These are phyloP conservation scores for Aspergillus unguis DNA, from an alignment of 2,329 filamentous ascomycete species.

Conservation along the genomic window DNA sequence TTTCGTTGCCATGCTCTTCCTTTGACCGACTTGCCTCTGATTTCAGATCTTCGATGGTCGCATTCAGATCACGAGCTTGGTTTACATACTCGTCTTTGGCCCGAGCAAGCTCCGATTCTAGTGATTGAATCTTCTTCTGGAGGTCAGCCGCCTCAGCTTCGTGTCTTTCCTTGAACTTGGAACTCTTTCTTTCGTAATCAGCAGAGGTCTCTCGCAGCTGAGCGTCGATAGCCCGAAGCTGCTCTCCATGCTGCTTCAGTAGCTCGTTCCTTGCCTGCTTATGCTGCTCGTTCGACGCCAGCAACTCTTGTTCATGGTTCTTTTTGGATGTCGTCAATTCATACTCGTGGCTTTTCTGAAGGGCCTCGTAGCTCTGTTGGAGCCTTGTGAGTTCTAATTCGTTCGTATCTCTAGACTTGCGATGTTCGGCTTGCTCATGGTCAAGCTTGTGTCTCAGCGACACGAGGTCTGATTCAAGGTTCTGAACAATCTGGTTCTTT, in stretches of 20 bases:
- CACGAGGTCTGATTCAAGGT: slow-evolving; percentile 55
- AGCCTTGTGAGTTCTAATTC: slow-evolving; percentile 56
- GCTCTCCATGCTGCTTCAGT: slow-evolving; percentile 44
- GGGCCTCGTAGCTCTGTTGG: slow-evolving; percentile 65
- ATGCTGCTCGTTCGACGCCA: slow-evolving; percentile 51
- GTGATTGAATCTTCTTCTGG: slow-evolving; percentile 56
- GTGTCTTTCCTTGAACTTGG: slow-evolving; percentile 39
- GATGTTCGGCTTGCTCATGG: slow-evolving; percentile 71
- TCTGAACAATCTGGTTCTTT: slow-evolving; percentile 60
- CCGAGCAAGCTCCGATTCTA: slow-evolving; percentile 53
- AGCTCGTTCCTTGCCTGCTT: slow-evolving; percentile 42
- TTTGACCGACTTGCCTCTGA: slow-evolving; percentile 51
- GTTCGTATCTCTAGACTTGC: slow-evolving; percentile 59
- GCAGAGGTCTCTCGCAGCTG: slow-evolving; percentile 45
- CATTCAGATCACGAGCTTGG: slow-evolving; percentile 57
- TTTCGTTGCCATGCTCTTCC: slow-evolving; percentile 58
- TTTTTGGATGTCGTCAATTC: slow-evolving; percentile 58
- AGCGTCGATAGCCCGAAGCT: slow-evolving; percentile 47
- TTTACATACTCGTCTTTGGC: slow-evolving; percentile 51
- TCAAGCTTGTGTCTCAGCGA: slow-evolving; percentile 56
- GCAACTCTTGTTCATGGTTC: slow-evolving; percentile 65
- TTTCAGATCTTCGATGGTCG: slow-evolving; percentile 59
- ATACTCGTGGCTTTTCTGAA: slow-evolving; percentile 67
- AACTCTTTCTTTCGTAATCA: slow-evolving; percentile 40
- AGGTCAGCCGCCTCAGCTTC: slow-evolving; percentile 65